These are phyloP conservation scores for Bretziella fagacearum DNA, from an alignment of 2,329 filamentous ascomycete species.

Conservation along the genomic window DNA sequence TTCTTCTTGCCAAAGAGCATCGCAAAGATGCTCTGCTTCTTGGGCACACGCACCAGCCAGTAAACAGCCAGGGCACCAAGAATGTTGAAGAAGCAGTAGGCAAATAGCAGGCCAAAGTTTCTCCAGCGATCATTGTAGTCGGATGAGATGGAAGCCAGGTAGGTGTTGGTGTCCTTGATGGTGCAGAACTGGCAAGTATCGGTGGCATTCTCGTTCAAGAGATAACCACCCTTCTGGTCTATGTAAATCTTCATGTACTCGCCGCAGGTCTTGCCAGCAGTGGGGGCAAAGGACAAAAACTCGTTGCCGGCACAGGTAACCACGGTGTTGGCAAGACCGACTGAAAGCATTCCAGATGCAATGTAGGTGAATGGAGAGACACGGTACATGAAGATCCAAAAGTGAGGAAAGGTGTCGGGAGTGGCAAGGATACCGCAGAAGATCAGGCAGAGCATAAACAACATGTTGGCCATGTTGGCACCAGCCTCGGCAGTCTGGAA, in stretches of 20 bases:
- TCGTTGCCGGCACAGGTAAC: conserved; percentile 56
- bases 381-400: conserved; percentile 78
- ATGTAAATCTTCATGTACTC: conserved; percentile 41
- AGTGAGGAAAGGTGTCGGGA: conserved; percentile 45
- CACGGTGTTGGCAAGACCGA: conserved; percentile 47
- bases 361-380: conserved; percentile 72
- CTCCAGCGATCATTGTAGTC: conserved; percentile 46
- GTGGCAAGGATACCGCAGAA: conserved; percentile 60
- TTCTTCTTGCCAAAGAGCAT: conserved; percentile 19
- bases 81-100: conserved; percentile 43
- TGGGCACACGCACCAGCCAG: conserved; percentile 34
- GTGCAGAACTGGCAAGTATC: conserved; percentile 39
- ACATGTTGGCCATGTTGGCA: conserved; percentile 57
- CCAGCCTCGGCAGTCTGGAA: conserved; percentile 59
- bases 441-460: conserved; percentile 56
- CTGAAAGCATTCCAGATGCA: conserved; percentile 52
- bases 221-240: conserved; percentile 30
- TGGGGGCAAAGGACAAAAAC: conserved; percentile 47
- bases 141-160: conserved; percentile 31
- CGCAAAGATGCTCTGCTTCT: conserved; percentile 19
- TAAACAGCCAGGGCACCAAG: conserved; percentile 37
- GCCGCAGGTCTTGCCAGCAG: conserved; percentile 37
- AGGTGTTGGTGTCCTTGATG: conserved; percentile 34
- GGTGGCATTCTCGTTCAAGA: conserved; percentile 32
- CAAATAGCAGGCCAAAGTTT: conserved; percentile 48